Conservation (phyloP, 306 rosid genomes). For the Sindora glabra region DNA sequence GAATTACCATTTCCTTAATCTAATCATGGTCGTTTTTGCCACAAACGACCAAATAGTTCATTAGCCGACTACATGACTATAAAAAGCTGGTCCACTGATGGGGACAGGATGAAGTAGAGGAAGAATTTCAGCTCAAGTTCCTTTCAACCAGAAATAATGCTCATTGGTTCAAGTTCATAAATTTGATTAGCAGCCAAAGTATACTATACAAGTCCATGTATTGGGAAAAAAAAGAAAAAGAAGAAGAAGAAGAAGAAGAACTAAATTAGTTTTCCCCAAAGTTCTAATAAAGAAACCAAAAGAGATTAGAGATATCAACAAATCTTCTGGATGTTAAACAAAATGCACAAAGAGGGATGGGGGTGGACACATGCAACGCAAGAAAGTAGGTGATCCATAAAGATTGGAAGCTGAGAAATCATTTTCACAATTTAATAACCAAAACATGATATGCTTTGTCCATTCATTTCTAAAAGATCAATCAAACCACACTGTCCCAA, state of each 20-base stretch:
- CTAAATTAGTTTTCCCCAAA: no score
- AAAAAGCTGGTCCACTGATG: background rate
- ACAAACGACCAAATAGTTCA: background rate
- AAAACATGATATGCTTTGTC: background rate
- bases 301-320: no score
- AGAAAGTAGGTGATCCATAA: slow-evolving; percentile 19
- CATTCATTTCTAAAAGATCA: background rate
- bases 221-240: no score
- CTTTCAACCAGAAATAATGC: background rate
- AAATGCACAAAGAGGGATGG: no score
- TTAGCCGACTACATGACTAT: background rate
- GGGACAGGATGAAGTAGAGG: background rate
- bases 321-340: no score
- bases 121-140: background rate
- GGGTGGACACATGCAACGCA: background rate
- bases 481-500: background rate
- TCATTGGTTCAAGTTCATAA: no score
- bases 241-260: no score
- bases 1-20: background rate
- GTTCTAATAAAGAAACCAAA: no score
- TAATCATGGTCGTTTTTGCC: background rate
- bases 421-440: slow-evolving; percentile 26
- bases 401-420: slow-evolving; percentile 28
- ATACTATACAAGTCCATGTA: no score
- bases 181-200: no score